A percentile compares a stretch with the other conserved stretches of the same genome.
phyloP scores from a whole-genome alignment of 306 rosid species.

The Calophaca sinica region DNA sequence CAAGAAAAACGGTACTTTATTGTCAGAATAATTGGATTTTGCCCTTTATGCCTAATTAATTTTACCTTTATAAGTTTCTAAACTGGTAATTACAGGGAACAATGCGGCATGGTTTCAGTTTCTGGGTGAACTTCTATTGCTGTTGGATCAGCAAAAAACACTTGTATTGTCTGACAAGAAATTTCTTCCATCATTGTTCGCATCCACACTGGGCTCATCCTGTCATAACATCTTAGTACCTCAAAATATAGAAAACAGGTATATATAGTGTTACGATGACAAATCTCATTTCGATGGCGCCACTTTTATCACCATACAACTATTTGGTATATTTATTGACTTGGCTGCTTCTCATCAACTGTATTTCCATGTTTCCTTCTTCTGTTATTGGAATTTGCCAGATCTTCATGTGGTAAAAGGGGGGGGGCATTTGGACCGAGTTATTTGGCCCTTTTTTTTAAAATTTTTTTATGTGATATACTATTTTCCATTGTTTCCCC shows the following conservation, averaged over 20 bases:
- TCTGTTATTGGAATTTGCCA: too few relatives aligned
- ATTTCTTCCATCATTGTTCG: slow-evolving; percentile 76
- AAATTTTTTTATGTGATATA: too few relatives aligned
- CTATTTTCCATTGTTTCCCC: too few relatives aligned
- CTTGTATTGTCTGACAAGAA: slow-evolving; percentile 76
- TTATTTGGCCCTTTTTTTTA: too few relatives aligned
- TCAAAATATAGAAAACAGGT: slow-evolving; percentile 79
- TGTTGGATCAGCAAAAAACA: slow-evolving; percentile 76
- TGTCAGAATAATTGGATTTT: slow-evolving; percentile 28
- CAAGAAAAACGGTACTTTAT: slow-evolving; percentile 81
- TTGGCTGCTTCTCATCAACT: slow-evolving; percentile 34
- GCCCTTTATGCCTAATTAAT: neutral
- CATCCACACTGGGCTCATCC: slow-evolving; percentile 70
- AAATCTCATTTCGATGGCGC: slow-evolving; percentile 11
- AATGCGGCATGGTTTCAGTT: slow-evolving; percentile 68
- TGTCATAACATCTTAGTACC: slow-evolving; percentile 65
- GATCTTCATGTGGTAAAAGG: too few relatives aligned
- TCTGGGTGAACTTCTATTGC: slow-evolving; percentile 67
- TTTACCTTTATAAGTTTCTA: slow-evolving; percentile 33
- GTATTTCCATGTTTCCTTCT: slow-evolving; percentile 8
- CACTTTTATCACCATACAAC: slow-evolving; percentile 10
- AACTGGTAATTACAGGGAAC: slow-evolving; percentile 62
- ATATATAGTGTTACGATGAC: slow-evolving; percentile 28
- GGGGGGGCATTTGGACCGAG: too few relatives aligned
- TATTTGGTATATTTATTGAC: slow-evolving; percentile 30